A percentile compares a stretch with the other conserved stretches of the same genome.
These are phyloP conservation scores for Candida patagonica DNA, from an alignment of 805 yeast genomes.

Conservation along the genomic window DNA sequence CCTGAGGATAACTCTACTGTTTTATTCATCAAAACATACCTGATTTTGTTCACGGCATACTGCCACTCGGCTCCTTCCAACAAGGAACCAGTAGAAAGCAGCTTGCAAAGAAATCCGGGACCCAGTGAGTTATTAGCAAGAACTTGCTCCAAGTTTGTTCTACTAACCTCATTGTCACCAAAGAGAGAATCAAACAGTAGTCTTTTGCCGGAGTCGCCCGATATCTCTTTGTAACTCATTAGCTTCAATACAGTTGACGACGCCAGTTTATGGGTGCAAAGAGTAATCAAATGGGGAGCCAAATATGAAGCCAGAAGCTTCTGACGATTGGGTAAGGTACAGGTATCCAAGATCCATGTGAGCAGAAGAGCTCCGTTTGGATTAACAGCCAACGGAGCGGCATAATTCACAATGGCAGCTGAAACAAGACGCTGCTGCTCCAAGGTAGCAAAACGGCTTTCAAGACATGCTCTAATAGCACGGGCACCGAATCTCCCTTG, in stretches of 20 bases:
- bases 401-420: slow-evolving; percentile 65
- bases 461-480: slow-evolving; percentile 88
- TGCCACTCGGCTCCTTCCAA: slow-evolving; percentile 47
- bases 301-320: slow-evolving; percentile 53
- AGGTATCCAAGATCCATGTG: slow-evolving; percentile 92
- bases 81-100: slow-evolving; percentile 57
- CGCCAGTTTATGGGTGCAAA: slow-evolving; percentile 78
- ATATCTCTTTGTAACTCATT: slow-evolving; percentile 45
- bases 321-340: slow-evolving; percentile 56
- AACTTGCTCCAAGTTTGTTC: slow-evolving; percentile 41
- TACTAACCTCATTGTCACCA: slow-evolving; percentile 29
- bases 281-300: slow-evolving; percentile 48
- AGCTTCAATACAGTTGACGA: slow-evolving; percentile 74
- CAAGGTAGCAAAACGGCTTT: slow-evolving; percentile 55
- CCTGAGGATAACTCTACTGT: slow-evolving; percentile 51
- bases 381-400: slow-evolving; percentile 71
- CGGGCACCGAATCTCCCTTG: slow-evolving; percentile 92
- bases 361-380: slow-evolving; percentile 81
- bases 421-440: slow-evolving; percentile 69
- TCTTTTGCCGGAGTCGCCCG: slow-evolving; percentile 53
- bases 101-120: slow-evolving; percentile 68
- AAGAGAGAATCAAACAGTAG: slow-evolving; percentile 57
- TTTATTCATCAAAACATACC: slow-evolving; percentile 51
- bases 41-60: slow-evolving; percentile 51
- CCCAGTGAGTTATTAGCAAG: slow-evolving; percentile 63